Conservation (phyloP, 768 basidiomycete genomes). For the Lepiota brunneoincarnata region DNA sequence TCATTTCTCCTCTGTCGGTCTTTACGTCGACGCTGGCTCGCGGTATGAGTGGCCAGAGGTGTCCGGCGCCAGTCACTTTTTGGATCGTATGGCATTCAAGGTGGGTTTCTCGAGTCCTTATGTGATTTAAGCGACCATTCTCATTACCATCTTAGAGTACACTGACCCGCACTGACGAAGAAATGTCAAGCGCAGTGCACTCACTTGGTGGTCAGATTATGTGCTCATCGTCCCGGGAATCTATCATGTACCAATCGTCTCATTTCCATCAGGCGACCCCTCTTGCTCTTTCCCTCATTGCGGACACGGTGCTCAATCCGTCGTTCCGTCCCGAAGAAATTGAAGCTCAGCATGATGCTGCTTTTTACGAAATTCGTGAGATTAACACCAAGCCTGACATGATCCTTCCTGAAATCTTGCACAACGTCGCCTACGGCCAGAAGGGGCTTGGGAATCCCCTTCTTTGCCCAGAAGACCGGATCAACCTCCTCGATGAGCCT, state of each 20-base stretch:
- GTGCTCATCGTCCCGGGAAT: conserved; percentile 87
- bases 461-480: conserved; percentile 83
- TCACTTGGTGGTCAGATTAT: conserved; percentile 88
- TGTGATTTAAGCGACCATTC: conserved; percentile 9
- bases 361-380: conserved; percentile 88
- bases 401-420: conserved; percentile 88
- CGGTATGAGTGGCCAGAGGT: conserved; percentile 77
- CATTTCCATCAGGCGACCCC: conserved; percentile 85
- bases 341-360: conserved; percentile 79
- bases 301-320: conserved; percentile 86
- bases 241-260: conserved; percentile 97
- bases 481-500: conserved; percentile 60
- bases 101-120: conserved; percentile 35
- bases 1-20: conserved; percentile 91
- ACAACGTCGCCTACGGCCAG: conserved; percentile 77
- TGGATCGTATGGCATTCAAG: conserved; percentile 97
- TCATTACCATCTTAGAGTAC: conserved; percentile 58
- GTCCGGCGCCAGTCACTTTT: conserved; percentile 85
- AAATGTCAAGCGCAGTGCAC: conserved; percentile 82
- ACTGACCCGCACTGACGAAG: conserved; percentile 59
- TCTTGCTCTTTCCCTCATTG: conserved; percentile 80
- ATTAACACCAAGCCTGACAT: conserved; percentile 87
- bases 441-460: conserved; percentile 87
- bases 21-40: conserved; percentile 92
- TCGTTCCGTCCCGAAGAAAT: conserved; percentile 77